Percentiles rank a stretch among this genome's conserved stretches.
Conservation (phyloP, 2,329 filamentous ascomycete species). For the Trichophyton mentagrophytes region DNA sequence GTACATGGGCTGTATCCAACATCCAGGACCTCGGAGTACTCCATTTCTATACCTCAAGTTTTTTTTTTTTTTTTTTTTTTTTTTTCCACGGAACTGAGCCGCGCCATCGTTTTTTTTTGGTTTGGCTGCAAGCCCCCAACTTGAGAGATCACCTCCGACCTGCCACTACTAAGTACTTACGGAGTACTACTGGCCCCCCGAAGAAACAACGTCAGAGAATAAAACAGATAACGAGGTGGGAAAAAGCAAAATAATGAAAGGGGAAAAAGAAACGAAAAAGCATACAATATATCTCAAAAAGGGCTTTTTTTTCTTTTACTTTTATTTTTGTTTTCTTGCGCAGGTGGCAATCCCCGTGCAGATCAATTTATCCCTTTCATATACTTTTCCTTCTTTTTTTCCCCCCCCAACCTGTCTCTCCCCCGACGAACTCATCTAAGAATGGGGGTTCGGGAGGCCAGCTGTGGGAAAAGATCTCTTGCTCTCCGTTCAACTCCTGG, state of each 20-base stretch:
- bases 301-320: background rate
- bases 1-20: background rate
- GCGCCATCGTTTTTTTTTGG: background rate
- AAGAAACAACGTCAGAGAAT: background rate
- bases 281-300: background rate
- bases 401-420: background rate
- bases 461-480: background rate
- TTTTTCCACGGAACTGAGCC: background rate
- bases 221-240: too few species aligned
- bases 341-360: conserved; percentile 3
- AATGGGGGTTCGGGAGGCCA: background rate
- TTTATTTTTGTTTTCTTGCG: background rate
- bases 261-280: background rate
- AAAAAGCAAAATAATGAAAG: background rate
- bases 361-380: background rate
- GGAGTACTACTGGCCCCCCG: background rate
- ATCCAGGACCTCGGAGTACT: background rate
- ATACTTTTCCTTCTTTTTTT: background rate
- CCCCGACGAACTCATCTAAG: background rate
- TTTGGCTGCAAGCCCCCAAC: background rate
- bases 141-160: background rate
- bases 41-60: background rate
- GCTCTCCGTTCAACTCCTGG: background rate
- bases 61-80: too few species aligned
- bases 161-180: too few species aligned